A percentile compares a stretch with the other conserved stretches of the same genome.
phyloP scores from a whole-genome alignment of 495 filamentous ascomycete species.

The Hypoxylon lienhwacheense region DNA sequence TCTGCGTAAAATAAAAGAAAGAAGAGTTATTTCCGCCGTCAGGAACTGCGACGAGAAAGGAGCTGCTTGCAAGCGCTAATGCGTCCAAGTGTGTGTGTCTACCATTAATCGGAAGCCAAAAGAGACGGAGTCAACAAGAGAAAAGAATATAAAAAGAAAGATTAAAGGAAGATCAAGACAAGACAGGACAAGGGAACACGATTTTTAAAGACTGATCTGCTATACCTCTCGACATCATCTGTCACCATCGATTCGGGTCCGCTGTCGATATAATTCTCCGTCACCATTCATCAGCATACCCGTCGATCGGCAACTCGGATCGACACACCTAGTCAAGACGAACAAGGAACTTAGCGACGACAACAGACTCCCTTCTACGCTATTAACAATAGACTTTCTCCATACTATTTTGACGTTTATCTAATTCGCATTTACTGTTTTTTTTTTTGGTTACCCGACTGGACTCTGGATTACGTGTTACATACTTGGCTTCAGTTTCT shows the following conservation, averaged over 20 bases:
- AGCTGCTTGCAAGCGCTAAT: not conserved
- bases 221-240: conserved; percentile 1
- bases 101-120: conserved; percentile 10
- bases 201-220: not conserved
- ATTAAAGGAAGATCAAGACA: conserved; percentile 1
- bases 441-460: no score
- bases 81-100: conserved; percentile 1
- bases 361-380: conserved; percentile 18
- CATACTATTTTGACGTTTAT: no score
- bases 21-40: conserved; percentile 26
- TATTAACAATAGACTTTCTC: conserved; percentile 32
- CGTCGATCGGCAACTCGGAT: conserved; percentile 7
- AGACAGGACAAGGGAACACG: conserved; percentile 8
- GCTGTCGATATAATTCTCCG: conserved; percentile 17
- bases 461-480: conserved; percentile 22
- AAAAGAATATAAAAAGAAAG: conserved; percentile 13
- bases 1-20: no score
- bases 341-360: conserved; percentile 16
- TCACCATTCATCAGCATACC: conserved; percentile 8
- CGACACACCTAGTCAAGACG: not conserved
- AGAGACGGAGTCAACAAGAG: no score
- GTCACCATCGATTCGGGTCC: conserved; percentile 18
- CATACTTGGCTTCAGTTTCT: conserved; percentile 25
- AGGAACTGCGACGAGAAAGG: conserved; percentile 35
- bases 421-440: conserved; percentile 30